Evolutionary conservation across 2,329 filamentous ascomycete species (phyloP).

Genomic region (Stemphylium lycopersici): DNA sequence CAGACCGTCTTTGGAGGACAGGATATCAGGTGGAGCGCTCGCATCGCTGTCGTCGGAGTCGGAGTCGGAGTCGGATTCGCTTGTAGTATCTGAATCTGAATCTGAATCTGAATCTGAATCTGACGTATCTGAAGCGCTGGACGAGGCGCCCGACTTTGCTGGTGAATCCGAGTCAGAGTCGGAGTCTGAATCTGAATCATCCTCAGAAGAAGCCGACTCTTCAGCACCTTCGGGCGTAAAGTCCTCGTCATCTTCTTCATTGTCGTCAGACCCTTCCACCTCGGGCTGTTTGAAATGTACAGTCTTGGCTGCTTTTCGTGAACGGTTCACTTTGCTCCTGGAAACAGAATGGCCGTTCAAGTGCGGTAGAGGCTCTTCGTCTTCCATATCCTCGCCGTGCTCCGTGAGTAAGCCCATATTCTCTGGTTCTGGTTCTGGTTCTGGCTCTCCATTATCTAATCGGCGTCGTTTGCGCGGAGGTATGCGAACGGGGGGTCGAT

Average conservation of each 20-base stretch:
- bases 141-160: not conserved
- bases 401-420: conserved; percentile 19
- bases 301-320: conserved; percentile 15
- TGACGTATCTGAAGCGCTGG: conserved; percentile 34
- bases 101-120: conserved; percentile 28
- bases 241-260: conserved; percentile 33
- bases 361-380: not conserved
- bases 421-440: conserved; percentile 15
- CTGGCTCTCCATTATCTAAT: conserved; percentile 41
- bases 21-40: conserved; percentile 29
- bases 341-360: not conserved
- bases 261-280: conserved; percentile 16
- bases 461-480: conserved; percentile 72
- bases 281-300: conserved; percentile 33
- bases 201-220: conserved; percentile 15
- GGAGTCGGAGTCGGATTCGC: conserved; percentile 48
- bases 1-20: conserved; percentile 26
- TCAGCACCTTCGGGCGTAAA: conserved; percentile 33
- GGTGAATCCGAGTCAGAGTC: conserved; percentile 16
- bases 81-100: conserved; percentile 26
- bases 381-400: conserved; percentile 5
- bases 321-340: not conserved
- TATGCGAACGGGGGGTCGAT: conserved; percentile 71
- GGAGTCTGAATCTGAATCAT: conserved; percentile 23
- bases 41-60: conserved; percentile 49